These are phyloP conservation scores for Cryptococcus sp. DNA, from an alignment of 1,284 basidiomycete species.

Conservation along the genomic window DNA sequence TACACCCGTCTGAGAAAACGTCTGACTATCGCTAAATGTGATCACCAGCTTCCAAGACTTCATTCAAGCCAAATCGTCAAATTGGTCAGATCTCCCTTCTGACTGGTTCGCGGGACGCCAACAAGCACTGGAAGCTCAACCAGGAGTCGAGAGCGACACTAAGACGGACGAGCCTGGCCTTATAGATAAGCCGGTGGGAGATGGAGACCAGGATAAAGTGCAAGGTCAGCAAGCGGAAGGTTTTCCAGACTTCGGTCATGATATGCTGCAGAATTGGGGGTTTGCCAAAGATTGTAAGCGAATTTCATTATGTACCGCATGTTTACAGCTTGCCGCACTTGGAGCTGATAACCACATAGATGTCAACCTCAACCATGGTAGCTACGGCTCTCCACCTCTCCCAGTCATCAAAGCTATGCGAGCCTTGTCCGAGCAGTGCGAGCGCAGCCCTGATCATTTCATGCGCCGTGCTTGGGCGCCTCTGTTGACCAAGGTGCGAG, in stretches of 20 bases:
- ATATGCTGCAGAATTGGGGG: constrained; percentile 62
- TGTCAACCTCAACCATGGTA: constrained; percentile 68
- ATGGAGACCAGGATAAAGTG: constrained; percentile 24
- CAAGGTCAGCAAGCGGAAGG: constrained; percentile 31
- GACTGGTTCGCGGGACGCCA: constrained; percentile 39
- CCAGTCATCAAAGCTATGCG: constrained; percentile 62
- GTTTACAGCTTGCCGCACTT: neutral
- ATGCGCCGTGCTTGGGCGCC: constrained; percentile 57
- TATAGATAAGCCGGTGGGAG: neutral
- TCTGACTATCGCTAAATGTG: too few relatives aligned
- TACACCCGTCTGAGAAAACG: constrained; percentile 37
- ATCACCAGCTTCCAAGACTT: constrained; percentile 37
- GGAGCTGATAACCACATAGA: constrained; percentile 39
- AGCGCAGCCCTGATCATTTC: constrained; percentile 67
- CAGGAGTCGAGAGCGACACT: neutral
- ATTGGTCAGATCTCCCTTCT: constrained; percentile 35
- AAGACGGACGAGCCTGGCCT: neutral
- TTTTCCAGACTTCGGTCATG: constrained; percentile 60
- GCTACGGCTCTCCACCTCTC: constrained; percentile 67
- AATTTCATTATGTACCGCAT: neutral
- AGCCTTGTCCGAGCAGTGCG: constrained; percentile 58
- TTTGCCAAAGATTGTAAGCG: constrained; percentile 59
- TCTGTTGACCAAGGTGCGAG: constrained; percentile 56
- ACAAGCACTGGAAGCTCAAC: constrained; percentile 17
- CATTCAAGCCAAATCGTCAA: constrained; percentile 38